These are phyloP conservation scores for Serendipita indica DNA, from an alignment of 768 basidiomycete genomes.

Conservation along the genomic window DNA sequence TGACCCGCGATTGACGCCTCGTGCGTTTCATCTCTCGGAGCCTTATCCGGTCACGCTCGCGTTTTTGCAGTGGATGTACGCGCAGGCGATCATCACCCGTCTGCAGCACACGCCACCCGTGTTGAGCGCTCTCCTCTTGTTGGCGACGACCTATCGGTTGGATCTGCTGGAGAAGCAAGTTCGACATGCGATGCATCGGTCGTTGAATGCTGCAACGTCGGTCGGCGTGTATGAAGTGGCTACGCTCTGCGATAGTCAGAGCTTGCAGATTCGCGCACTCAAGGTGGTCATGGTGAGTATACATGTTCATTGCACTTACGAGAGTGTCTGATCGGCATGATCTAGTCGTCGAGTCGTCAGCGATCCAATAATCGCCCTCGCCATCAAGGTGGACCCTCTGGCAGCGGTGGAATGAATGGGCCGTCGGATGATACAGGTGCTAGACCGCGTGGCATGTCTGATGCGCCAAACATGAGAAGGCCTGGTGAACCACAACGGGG, in stretches of 20 bases:
- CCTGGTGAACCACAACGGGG: neutral
- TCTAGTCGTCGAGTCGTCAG: slow-evolving; percentile 62
- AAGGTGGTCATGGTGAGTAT: slow-evolving; percentile 66
- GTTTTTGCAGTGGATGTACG: slow-evolving; percentile 87
- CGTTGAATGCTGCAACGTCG: slow-evolving; percentile 67
- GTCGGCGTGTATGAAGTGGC: slow-evolving; percentile 93
- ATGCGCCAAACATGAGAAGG: slow-evolving; percentile 11
- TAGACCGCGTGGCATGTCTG: slow-evolving; percentile 22
- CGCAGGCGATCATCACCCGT: slow-evolving; percentile 70
- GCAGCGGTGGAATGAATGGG: slow-evolving; percentile 11
- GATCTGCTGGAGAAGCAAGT: slow-evolving; percentile 60
- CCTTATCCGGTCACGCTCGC: slow-evolving; percentile 81
- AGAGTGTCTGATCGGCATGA: slow-evolving; percentile 12
- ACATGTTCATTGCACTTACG: slow-evolving; percentile 8
- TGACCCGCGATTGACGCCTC: slow-evolving; percentile 69
- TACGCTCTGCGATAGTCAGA: slow-evolving; percentile 75
- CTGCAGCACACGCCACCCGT: slow-evolving; percentile 85
- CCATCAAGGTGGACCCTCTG: slow-evolving; percentile 13
- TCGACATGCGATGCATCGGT: slow-evolving; percentile 89
- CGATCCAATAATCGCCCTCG: slow-evolving; percentile 40
- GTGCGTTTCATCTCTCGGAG: slow-evolving; percentile 69
- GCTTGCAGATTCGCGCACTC: slow-evolving; percentile 74
- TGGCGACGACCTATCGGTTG: slow-evolving; percentile 72
- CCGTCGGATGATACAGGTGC: slow-evolving; percentile 10
- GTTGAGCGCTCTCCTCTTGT: slow-evolving; percentile 68